These are phyloP conservation scores for Clitoria ternatea DNA, from an alignment of 306 rosid genomes.

Conservation along the genomic window DNA sequence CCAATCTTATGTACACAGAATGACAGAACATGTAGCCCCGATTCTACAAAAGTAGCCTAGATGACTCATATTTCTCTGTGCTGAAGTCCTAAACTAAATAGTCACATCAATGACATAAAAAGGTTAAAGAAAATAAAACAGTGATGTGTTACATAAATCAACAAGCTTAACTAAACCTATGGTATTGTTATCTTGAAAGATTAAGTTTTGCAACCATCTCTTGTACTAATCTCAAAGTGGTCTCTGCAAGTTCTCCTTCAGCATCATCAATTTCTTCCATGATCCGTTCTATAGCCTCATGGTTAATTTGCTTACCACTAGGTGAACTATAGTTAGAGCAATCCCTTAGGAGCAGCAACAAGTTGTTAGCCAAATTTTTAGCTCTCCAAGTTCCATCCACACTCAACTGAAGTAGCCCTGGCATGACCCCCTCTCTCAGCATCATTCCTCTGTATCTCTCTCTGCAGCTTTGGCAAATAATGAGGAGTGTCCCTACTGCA, in stretches of 20 bases:
- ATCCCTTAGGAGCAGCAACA: slow-evolving; percentile 49
- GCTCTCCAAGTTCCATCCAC: slow-evolving; percentile 60
- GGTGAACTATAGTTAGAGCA: slow-evolving; percentile 31
- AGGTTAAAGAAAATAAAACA: not conserved
- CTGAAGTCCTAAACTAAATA: not conserved
- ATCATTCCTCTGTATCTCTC: slow-evolving; percentile 56
- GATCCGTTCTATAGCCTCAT: slow-evolving; percentile 36
- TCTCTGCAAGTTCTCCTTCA: slow-evolving; percentile 35
- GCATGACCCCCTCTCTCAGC: slow-evolving; percentile 57
- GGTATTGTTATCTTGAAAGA: not conserved
- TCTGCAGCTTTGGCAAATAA: slow-evolving; percentile 52
- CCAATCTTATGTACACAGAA: slow-evolving; percentile 20
- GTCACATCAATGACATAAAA: not conserved
- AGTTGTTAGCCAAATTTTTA: slow-evolving; percentile 29
- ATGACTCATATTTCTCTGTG: not conserved
- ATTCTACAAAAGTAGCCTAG: not conserved
- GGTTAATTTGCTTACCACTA: slow-evolving; percentile 23
- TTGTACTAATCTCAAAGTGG: slow-evolving; percentile 42
- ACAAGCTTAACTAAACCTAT: not conserved
- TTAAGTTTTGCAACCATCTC: slow-evolving; percentile 59
- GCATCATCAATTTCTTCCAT: slow-evolving; percentile 56
- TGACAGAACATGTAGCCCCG: too few relatives aligned
- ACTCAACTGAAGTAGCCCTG: slow-evolving; percentile 57
- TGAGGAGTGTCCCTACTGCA: slow-evolving; percentile 46
- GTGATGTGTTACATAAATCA: not conserved